Conservation (phyloP, 2,329 filamentous ascomycete species). For the Rhinocladiella similis region DNA sequence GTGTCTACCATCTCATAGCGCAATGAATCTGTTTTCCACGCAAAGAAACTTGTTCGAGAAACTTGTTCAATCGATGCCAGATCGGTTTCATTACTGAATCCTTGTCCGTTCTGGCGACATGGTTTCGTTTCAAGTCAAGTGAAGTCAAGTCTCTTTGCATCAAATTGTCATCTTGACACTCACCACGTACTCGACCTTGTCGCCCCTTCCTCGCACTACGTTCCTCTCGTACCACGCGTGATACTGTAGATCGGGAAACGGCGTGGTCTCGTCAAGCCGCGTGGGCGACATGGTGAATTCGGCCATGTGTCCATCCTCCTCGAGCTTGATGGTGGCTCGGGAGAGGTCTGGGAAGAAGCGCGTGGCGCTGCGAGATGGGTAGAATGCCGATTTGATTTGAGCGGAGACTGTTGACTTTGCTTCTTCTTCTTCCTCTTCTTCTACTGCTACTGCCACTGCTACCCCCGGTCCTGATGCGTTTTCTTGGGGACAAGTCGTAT, state of each 20-base stretch:
- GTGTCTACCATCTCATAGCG: too few species aligned
- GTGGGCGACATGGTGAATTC: slow-evolving; percentile 12
- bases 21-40: too few species aligned
- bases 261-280: not conserved
- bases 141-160: too few species aligned
- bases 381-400: not conserved
- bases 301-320: slow-evolving; percentile 18
- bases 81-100: too few species aligned
- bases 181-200: not conserved
- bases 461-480: too few species aligned
- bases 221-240: slow-evolving; percentile 16
- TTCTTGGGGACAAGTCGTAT: too few species aligned
- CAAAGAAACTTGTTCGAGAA: too few species aligned
- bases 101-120: too few species aligned
- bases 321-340: slow-evolving; percentile 12
- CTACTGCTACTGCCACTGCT: too few species aligned
- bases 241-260: slow-evolving; percentile 10
- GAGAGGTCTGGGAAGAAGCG: not conserved
- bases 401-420: not conserved
- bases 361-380: not conserved
- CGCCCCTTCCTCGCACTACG: slow-evolving; percentile 8
- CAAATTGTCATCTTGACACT: slow-evolving; percentile 8
- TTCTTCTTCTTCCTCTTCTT: too few species aligned
- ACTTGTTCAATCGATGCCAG: too few species aligned
- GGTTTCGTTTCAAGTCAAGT: too few species aligned